Conservation (phyloP, 2,329 filamentous ascomycete species). For the Verticillium albo-atrum region DNA sequence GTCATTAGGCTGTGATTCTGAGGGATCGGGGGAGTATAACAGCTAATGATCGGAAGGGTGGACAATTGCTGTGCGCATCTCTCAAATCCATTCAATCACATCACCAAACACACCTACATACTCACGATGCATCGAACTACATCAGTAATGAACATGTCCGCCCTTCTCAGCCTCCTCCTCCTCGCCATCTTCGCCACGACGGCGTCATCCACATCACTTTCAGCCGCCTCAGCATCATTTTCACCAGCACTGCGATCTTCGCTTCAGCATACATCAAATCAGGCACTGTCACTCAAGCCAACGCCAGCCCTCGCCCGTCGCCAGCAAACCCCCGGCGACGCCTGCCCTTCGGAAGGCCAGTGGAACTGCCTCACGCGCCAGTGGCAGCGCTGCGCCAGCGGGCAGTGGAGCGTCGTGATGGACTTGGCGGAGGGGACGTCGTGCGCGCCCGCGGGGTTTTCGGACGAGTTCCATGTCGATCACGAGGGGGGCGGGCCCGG, state of each 20-base stretch:
- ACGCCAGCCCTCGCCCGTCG: constrained; percentile 7
- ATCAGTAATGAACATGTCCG: neutral
- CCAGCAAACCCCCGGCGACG: constrained; percentile 27
- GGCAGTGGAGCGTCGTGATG: constrained; percentile 41
- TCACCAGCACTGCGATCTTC: neutral
- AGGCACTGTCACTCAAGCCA: neutral
- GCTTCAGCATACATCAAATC: neutral
- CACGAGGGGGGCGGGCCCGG: constrained; percentile 1
- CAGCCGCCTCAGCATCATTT: neutral
- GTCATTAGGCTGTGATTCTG: neutral
- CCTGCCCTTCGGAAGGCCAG: constrained; percentile 42
- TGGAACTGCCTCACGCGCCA: constrained; percentile 48
- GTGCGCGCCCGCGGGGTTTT: constrained; percentile 39
- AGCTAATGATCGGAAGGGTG: neutral
- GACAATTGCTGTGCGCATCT: neutral
- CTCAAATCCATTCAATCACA: too few species aligned
- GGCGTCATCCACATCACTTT: neutral
- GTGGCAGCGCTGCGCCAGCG: constrained; percentile 47
- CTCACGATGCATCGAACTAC: neutral
- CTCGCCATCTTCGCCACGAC: neutral
- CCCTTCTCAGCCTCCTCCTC: neutral
- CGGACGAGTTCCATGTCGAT: constrained; percentile 33
- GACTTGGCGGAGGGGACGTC: constrained; percentile 37
- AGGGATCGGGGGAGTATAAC: neutral
- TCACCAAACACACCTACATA: neutral